A percentile compares a stretch with the other conserved stretches of the same genome.
phyloP scores from a whole-genome alignment of 2,329 filamentous ascomycete genomes.

The Botrytis tulipae region DNA sequence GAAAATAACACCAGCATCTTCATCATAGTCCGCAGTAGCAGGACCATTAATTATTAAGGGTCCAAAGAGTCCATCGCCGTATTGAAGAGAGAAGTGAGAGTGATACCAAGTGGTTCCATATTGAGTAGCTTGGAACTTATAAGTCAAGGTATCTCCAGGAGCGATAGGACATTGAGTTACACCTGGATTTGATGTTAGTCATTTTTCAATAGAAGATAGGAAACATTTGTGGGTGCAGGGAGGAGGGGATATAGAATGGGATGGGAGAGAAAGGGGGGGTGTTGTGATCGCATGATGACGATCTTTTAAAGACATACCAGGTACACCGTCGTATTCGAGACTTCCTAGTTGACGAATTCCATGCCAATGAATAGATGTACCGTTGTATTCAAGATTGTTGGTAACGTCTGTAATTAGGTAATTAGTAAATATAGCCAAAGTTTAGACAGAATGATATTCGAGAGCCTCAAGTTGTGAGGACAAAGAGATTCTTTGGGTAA shows the following conservation, averaged over 20 bases:
- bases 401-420: constrained; percentile 34
- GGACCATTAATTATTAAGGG: constrained; percentile 62
- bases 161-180: constrained; percentile 61
- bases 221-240: neutral
- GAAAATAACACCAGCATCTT: constrained; percentile 36
- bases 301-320: neutral
- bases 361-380: constrained; percentile 53
- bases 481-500: neutral
- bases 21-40: constrained; percentile 56
- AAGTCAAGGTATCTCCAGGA: constrained; percentile 49
- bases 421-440: neutral
- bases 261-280: neutral
- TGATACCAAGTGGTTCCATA: constrained; percentile 39
- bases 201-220: neutral
- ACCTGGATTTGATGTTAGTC: constrained; percentile 37
- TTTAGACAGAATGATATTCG: neutral
- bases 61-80: constrained; percentile 52
- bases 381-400: constrained; percentile 42
- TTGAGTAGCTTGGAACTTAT: constrained; percentile 39
- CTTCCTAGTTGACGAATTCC: constrained; percentile 46
- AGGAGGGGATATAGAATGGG: neutral
- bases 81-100: constrained; percentile 34
- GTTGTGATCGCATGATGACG: neutral
- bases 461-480: neutral
- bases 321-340: constrained; percentile 40